Evolutionary conservation across 2,329 filamentous ascomycete genomes (phyloP).

Genomic region (Corinectria fuckeliana): DNA sequence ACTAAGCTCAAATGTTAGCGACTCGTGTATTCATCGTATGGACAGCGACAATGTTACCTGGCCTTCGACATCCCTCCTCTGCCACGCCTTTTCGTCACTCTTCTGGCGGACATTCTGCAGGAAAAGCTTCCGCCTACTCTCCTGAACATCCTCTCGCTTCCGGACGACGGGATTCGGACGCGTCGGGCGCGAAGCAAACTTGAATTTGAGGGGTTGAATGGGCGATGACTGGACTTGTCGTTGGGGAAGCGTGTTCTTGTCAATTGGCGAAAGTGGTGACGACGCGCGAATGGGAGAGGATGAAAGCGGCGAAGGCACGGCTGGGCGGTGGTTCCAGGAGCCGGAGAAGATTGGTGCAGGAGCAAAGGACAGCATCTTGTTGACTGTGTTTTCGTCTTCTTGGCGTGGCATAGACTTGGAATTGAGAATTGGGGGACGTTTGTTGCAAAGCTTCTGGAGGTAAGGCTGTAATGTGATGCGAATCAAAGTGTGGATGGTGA

Average conservation of each 20-base stretch:
- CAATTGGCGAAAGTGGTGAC: slow-evolving; percentile 52
- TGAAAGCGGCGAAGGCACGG: slow-evolving; percentile 62
- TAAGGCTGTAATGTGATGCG: slow-evolving; percentile 5
- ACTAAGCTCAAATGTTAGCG: slow-evolving; percentile 34
- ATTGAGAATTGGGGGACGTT: not conserved
- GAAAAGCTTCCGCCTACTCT: slow-evolving; percentile 71
- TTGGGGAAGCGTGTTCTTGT: slow-evolving; percentile 50
- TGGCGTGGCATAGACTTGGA: slow-evolving; percentile 41
- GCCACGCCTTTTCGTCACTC: slow-evolving; percentile 65
- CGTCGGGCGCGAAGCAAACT: slow-evolving; percentile 60
- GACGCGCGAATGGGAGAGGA: slow-evolving; percentile 64
- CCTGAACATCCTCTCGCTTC: slow-evolving; percentile 66
- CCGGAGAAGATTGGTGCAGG: slow-evolving; percentile 52
- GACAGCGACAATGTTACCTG: slow-evolving; percentile 39
- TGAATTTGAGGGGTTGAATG: slow-evolving; percentile 50
- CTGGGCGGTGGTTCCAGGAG: slow-evolving; percentile 54
- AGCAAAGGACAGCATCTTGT: slow-evolving; percentile 51
- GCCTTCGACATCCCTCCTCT: slow-evolving; percentile 68
- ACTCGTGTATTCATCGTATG: not conserved
- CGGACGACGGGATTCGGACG: slow-evolving; percentile 70
- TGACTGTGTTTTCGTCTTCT: slow-evolving; percentile 36
- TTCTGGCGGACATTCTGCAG: slow-evolving; percentile 70
- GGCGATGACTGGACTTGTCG: slow-evolving; percentile 55
- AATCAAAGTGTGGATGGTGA: slow-evolving; percentile 7
- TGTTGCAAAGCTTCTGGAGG: not conserved